phyloP scores from a whole-genome alignment of 2,329 filamentous ascomycete species.

The Diaporthe vaccinii region DNA sequence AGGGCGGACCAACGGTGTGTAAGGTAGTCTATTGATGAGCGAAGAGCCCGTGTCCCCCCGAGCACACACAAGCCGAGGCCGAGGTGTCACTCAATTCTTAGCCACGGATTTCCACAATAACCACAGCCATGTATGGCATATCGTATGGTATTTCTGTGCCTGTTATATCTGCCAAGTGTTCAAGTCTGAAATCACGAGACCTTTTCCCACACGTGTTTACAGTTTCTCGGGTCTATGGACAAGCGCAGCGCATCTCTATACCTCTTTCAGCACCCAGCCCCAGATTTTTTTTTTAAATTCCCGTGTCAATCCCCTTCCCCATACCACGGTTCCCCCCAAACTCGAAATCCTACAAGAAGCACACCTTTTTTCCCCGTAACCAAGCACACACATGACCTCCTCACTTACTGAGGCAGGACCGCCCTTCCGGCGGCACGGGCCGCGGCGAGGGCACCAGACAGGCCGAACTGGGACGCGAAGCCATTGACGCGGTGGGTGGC shows the following conservation, averaged over 20 bases:
- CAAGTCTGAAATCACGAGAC: neutral
- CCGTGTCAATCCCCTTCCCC: neutral
- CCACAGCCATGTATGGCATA: neutral
- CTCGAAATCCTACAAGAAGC: neutral
- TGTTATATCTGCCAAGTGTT: slow-evolving; percentile 7
- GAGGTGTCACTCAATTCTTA: neutral
- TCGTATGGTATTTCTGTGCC: slow-evolving; percentile 8
- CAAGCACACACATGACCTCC: neutral
- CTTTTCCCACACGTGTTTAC: slow-evolving; percentile 11
- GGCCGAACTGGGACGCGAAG: slow-evolving; percentile 75
- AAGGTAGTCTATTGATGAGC: neutral
- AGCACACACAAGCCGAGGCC: neutral
- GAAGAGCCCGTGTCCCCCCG: neutral
- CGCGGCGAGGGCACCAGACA: slow-evolving; percentile 70
- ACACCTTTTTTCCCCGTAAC: neutral
- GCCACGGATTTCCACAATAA: slow-evolving; percentile 15
- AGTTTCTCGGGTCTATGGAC: slow-evolving; percentile 18
- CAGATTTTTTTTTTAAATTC: neutral
- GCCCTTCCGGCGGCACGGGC: slow-evolving; percentile 47
- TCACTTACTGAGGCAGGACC: slow-evolving; percentile 19
- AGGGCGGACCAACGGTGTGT: slow-evolving; percentile 6
- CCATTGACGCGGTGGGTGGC: slow-evolving; percentile 85
- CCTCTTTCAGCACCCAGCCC: slow-evolving; percentile 1
- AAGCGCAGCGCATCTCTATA: slow-evolving; percentile 11
- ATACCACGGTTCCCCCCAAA: neutral